Evolutionary conservation across 176 grass and related monocot genomes (phyloP).

Genomic region (Rhipidocladum racemiflorum): DNA sequence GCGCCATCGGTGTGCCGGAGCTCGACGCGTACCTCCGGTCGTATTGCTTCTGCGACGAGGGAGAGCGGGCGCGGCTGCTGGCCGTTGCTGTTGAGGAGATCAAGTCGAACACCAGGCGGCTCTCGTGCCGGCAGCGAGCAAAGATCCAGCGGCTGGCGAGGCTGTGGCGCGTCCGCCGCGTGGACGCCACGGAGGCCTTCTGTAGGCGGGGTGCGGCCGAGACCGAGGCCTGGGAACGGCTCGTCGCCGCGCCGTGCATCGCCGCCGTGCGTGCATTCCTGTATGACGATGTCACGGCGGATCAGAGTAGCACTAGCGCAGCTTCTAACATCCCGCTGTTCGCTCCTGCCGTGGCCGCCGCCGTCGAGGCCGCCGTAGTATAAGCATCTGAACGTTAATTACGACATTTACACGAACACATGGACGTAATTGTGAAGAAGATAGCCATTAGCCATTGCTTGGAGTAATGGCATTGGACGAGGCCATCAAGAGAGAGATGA

Average conservation of each 20-base stretch:
- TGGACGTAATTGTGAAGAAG: neutral
- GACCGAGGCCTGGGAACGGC: constrained; percentile 40
- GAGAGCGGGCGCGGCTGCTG: neutral
- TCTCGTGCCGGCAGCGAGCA: constrained; percentile 43
- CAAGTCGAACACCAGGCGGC: constrained; percentile 47
- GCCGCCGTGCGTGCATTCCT: constrained; percentile 44
- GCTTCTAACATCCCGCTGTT: constrained; percentile 3
- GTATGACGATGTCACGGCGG: neutral
- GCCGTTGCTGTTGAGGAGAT: constrained; percentile 43
- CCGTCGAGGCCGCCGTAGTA: neutral
- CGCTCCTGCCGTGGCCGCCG: neutral
- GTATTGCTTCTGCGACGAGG: neutral
- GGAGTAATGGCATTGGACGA: neutral
- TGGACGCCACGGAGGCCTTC: constrained; percentile 57
- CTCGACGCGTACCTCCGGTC: constrained; percentile 45
- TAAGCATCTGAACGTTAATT: neutral
- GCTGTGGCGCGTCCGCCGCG: constrained; percentile 33
- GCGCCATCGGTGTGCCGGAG: constrained; percentile 54
- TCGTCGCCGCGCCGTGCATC: constrained; percentile 40
- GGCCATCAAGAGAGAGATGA: neutral
- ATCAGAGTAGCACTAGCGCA: neutral
- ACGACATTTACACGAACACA: neutral
- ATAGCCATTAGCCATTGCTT: neutral
- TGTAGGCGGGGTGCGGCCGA: neutral
- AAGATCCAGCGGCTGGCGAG: constrained; percentile 40